phyloP scores from a whole-genome alignment of 1,139 yeast species.

The Sugiyamaella castrensis region DNA sequence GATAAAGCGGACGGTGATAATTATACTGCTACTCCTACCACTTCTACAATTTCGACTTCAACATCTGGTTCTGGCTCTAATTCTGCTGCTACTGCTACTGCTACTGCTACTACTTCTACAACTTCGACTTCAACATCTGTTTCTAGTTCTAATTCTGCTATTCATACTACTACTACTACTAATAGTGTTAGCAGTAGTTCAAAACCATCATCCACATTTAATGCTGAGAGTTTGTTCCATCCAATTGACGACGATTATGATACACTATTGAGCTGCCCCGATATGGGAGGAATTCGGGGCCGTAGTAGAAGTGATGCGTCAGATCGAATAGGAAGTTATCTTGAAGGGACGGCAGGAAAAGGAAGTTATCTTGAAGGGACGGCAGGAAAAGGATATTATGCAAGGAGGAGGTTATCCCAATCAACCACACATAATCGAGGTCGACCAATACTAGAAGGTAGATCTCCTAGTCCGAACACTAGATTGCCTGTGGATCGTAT shows the following conservation, averaged over 20 bases:
- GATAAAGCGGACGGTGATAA: background rate
- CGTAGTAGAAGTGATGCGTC: constrained; percentile 13
- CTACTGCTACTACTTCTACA: background rate
- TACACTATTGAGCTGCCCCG: constrained; percentile 21
- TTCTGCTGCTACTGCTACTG: too few species aligned
- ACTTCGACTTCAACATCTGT: too few species aligned
- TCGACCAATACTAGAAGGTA: too few species aligned
- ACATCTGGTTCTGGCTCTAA: too few species aligned
- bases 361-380: background rate
- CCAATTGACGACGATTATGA: constrained; percentile 7
- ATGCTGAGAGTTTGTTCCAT: constrained; percentile 13
- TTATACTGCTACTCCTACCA: background rate
- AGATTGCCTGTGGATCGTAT: constrained; percentile 18
- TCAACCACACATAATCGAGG: too few species aligned
- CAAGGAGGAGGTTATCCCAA: background rate
- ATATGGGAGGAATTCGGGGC: constrained; percentile 30
- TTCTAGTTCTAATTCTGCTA: too few species aligned
- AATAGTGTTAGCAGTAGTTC: constrained; percentile 12
- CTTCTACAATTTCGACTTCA: too few species aligned
- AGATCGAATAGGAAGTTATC: background rate
- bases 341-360: background rate
- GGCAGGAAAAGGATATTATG: background rate
- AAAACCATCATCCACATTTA: background rate
- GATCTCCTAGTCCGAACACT: constrained; percentile 17
- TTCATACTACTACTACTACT: background rate